Evolutionary conservation across 2,329 filamentous ascomycete genomes (phyloP).

Genomic region (Exserohilum turcica): DNA sequence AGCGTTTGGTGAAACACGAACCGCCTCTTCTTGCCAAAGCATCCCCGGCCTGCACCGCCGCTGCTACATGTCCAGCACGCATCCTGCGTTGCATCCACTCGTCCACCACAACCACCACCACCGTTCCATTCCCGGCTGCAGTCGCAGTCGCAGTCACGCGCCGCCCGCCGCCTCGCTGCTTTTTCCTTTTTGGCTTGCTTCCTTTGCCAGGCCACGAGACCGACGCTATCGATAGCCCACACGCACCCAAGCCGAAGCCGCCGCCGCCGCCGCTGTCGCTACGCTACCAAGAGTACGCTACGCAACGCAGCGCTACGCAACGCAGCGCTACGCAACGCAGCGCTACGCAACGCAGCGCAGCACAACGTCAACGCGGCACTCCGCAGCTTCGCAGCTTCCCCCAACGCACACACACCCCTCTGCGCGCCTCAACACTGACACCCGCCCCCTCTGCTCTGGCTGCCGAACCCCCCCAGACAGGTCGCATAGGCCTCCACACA

Average conservation of each 20-base stretch:
- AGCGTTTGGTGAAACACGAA: constrained; percentile 46
- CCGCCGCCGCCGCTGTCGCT: too few relatives aligned
- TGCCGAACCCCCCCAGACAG: constrained; percentile 3
- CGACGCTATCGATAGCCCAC: too few relatives aligned
- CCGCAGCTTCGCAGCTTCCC: constrained; percentile 7
- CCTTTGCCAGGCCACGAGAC: constrained; percentile 5
- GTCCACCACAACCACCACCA: too few relatives aligned
- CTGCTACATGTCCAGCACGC: background rate
- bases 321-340: background rate
- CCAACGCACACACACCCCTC: background rate
- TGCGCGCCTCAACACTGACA: background rate
- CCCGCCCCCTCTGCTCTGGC: constrained; percentile 2
- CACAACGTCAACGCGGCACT: constrained; percentile 5
- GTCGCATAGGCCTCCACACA: constrained; percentile 17
- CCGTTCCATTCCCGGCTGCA: background rate
- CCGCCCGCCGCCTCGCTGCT: constrained; percentile 6
- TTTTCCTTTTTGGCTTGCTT: background rate
- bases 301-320: background rate
- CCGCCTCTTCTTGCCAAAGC: constrained; percentile 31
- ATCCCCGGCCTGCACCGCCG: constrained; percentile 8
- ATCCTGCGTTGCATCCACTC: background rate
- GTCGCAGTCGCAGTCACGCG: background rate
- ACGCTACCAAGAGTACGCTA: background rate
- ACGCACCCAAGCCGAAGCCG: too few relatives aligned
- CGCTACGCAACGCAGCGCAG: constrained; percentile 5